Base-by-base conservation (phyloP, 805 yeast species). In the Kurtzmaniella cleridarum region DNA sequence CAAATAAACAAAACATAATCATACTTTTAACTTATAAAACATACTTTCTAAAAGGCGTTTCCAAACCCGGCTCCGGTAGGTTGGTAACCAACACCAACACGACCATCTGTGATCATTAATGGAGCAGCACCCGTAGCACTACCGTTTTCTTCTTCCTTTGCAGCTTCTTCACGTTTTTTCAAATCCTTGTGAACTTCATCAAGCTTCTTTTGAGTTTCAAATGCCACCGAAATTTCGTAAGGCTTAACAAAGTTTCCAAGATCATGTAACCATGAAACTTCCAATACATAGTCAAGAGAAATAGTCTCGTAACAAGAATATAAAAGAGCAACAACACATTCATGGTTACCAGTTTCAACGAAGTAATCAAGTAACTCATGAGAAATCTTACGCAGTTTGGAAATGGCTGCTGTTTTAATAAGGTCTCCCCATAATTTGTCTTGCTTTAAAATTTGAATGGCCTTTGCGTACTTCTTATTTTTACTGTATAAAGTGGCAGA, bases 401-500 rank as follows among this genome's bases (percentile, higher is more conserved):
- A 89, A 41, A 80, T 66, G 13, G 96, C 79, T 17, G 96, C 96
- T 8, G 98, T 90, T 57, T 79, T 86, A 57, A 93, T 84, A 45
- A 96, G 90, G 62, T 90, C 97, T 42, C 83, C 73, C 98, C 97
- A 93, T 53, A 93, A 73, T 65, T 86, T 88, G 69, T 93, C 98
- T 44, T 83, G 76, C 72, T 93, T 93, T 55, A 89, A 76, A 45
- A 93, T 79, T 2, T 90, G 76, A 57, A 93, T 81, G 36, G 96
- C 83, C 74, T 90, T 91, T 59, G 68, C 74, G 84, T 88, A 93
- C 62, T 93, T 91, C 77, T 89, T 90, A 69, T 88, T 88, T 68
- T 89, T 89, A 62, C 95, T 80, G 76, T 85, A 93, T 49, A 93
- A 75, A 50, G 89, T 78, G 36, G 98, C 98, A 30, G 97, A 95